Percentiles rank a stretch among this genome's conserved stretches.
phyloP scores from a whole-genome alignment of 768 basidiomycete species.

The Leccinellum luteum region DNA sequence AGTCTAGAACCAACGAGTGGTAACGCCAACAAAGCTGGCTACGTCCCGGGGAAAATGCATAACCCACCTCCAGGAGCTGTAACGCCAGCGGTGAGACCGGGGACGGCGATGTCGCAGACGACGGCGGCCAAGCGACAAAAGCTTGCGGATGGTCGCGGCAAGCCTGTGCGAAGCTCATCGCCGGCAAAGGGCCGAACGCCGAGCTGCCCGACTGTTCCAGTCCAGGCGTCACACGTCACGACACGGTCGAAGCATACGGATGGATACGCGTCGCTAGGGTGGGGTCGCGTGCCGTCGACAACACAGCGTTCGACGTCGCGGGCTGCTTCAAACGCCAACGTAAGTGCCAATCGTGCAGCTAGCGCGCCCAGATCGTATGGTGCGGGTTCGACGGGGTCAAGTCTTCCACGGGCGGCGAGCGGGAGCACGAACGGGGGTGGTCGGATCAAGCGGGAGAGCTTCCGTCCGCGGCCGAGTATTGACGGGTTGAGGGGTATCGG shows the following conservation, averaged over 20 bases:
- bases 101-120: constrained; percentile 37
- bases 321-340: constrained; percentile 10
- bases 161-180: constrained; percentile 20
- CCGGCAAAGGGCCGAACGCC: constrained; percentile 30
- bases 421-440: constrained; percentile 43
- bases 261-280: constrained; percentile 29
- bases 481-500: constrained; percentile 37
- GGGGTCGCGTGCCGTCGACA: constrained; percentile 36
- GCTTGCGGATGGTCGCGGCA: constrained; percentile 40
- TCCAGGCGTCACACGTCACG: constrained; percentile 18
- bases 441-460: constrained; percentile 69
- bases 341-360: constrained; percentile 7
- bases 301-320: constrained; percentile 28
- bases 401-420: constrained; percentile 12
- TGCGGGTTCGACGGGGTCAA: constrained; percentile 8
- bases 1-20: constrained; percentile 23
- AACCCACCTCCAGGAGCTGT: constrained; percentile 36
- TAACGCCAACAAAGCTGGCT: constrained; percentile 18
- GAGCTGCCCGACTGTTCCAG: constrained; percentile 17
- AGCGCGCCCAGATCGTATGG: constrained; percentile 16
- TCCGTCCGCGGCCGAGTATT: constrained; percentile 75
- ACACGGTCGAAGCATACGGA: constrained; percentile 28
- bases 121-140: constrained; percentile 66
- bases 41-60: constrained; percentile 31
- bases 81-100: constrained; percentile 62